Percentiles rank a stretch among this genome's conserved stretches.
phyloP scores from a whole-genome alignment of 164 flowering plant genomes.

The Annona cherimola region DNA sequence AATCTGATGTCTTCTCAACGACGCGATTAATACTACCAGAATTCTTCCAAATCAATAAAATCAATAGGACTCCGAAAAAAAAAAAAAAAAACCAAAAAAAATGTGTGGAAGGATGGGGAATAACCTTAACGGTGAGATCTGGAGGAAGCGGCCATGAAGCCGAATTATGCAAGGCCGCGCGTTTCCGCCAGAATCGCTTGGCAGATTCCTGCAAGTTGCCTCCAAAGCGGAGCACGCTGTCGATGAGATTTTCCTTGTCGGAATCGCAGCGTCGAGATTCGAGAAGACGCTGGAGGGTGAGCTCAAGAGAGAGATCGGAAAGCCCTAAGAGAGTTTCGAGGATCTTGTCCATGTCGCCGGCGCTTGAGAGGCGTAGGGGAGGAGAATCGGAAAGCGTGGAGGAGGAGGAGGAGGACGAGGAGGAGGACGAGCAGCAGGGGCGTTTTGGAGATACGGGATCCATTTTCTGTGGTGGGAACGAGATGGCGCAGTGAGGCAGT shows the following conservation, averaged over 20 bases:
- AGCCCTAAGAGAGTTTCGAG: constrained; percentile 45
- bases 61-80: background rate
- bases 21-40: background rate
- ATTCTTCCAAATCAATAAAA: background rate
- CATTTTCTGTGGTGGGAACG: constrained; percentile 30
- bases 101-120: background rate
- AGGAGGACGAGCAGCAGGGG: constrained; percentile 25
- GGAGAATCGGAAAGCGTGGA: constrained; percentile 1
- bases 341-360: constrained; percentile 31
- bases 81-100: background rate
- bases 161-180: constrained; percentile 60
- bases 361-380: constrained; percentile 10
- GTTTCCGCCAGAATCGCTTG: constrained; percentile 51
- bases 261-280: constrained; percentile 41
- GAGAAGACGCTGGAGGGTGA: constrained; percentile 57
- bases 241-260: constrained; percentile 46
- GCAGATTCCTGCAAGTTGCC: constrained; percentile 54
- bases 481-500: constrained; percentile 9
- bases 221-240: constrained; percentile 52
- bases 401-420: background rate
- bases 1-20: too few relatives aligned
- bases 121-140: constrained; percentile 81
- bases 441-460: constrained; percentile 56
- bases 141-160: constrained; percentile 66
- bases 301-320: constrained; percentile 37